A percentile compares a stretch with the other conserved stretches of the same genome.
phyloP scores from a whole-genome alignment of 1,284 basidiomycete genomes.

The Phlebopus sp. region DNA sequence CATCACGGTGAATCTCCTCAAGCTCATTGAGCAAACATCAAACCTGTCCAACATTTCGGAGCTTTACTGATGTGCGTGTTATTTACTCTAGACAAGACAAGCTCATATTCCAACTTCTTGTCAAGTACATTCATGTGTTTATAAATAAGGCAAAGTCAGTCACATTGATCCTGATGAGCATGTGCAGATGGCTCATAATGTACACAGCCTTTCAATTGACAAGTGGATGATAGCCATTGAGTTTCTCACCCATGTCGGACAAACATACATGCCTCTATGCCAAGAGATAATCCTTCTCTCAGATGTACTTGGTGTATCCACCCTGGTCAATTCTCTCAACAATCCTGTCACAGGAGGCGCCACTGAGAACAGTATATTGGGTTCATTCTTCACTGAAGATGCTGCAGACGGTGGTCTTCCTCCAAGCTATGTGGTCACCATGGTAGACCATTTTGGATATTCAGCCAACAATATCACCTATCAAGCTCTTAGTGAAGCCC shows the following conservation, averaged over 20 bases:
- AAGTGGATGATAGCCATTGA: slow-evolving; percentile 83
- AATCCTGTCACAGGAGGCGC: slow-evolving; percentile 65
- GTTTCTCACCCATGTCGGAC: slow-evolving; percentile 73
- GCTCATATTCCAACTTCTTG: slow-evolving; percentile 47
- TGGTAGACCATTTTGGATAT: slow-evolving; percentile 61
- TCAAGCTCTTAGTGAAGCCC: slow-evolving; percentile 56
- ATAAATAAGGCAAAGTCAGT: slow-evolving; percentile 62
- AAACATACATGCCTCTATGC: slow-evolving; percentile 69
- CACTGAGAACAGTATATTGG: slow-evolving; percentile 77
- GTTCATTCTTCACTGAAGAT: slow-evolving; percentile 84
- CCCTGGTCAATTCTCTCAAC: slow-evolving; percentile 76
- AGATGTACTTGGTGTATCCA: slow-evolving; percentile 75
- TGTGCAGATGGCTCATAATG: background rate
- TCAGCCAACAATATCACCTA: slow-evolving; percentile 65
- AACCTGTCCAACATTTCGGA: slow-evolving; percentile 32
- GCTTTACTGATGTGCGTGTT: background rate
- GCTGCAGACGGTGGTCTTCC: slow-evolving; percentile 61
- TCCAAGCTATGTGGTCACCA: slow-evolving; percentile 51
- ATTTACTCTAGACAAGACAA: slow-evolving; percentile 37
- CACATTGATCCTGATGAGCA: background rate
- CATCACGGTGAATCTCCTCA: slow-evolving; percentile 55
- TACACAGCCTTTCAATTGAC: slow-evolving; percentile 63
- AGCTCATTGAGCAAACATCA: slow-evolving; percentile 43
- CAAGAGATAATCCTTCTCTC: slow-evolving; percentile 86
- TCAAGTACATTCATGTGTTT: slow-evolving; percentile 70